Base-by-base conservation (phyloP, 306 rosid species). In the Pterocarpus santalinus region DNA sequence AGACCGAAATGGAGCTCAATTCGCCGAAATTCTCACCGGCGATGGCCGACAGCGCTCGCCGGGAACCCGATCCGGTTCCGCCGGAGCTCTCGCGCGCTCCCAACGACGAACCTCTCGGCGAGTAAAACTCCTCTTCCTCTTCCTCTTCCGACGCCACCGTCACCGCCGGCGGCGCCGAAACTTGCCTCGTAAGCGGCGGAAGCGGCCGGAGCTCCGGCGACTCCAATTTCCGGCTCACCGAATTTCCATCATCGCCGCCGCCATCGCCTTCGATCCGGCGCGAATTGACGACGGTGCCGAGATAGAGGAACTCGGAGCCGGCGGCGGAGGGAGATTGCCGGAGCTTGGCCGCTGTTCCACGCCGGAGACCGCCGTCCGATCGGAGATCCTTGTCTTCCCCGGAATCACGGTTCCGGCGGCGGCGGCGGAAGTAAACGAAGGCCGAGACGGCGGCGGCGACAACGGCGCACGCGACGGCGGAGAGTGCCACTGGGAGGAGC, bases 21-120 rank as follows among this genome's bases (percentile, higher is more conserved):
- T 85, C 81, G 2, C 56, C 72, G 77, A 69, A 69, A 76, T 61
- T 76, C 16, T 76, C 85, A 1, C 41, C 53, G 1, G 83, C 85
- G 49, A 81, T 35, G 55, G 75, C 80, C 7, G 87, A 85, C 34
- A 83, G 75, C 7, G 72, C 83, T 85, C 96, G 84, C 66, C 91
- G 71, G 16, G 98, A 94, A 55, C 81, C 85, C 41, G 94, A 90
- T 69, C 87, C 97, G n/a, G 85, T 90, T 4, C 81, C 83, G 5
- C 34, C 83, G 35, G 85, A 82, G 75, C 83, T 81, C 76, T 85
- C 83, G 1, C 36, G 51, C 3, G 86, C 89, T 12, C 88, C 90
- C 41, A 85, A 71, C 16, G 98, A 83, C 30, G 98, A 94, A 0
- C 97, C 97, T 86, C 88, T 91, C 4, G 98, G 98, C 32, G 98